These are phyloP conservation scores for Solanum ossicruentum DNA, from an alignment of 257 asterid species.

Conservation along the genomic window DNA sequence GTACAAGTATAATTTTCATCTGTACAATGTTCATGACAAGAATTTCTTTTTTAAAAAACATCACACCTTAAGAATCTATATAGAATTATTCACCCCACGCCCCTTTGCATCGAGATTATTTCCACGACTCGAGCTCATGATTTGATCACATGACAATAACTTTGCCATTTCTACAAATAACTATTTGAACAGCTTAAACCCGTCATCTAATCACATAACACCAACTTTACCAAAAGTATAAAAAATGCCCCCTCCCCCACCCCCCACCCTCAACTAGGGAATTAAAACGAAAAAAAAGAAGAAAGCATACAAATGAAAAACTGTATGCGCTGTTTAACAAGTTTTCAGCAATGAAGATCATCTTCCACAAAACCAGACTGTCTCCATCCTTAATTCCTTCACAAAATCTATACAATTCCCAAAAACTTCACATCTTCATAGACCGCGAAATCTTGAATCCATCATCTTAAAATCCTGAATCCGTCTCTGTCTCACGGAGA, in stretches of 20 bases:
- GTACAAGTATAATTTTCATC: background rate
- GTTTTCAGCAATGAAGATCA: background rate
- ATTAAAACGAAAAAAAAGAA: background rate
- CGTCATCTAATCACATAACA: background rate
- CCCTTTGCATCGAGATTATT: background rate
- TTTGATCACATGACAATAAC: too few relatives aligned
- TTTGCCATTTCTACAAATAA: too few relatives aligned
- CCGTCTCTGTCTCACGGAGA: slow-evolving; percentile 25
- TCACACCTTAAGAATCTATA: background rate
- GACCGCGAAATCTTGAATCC: background rate
- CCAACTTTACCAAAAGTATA: background rate
- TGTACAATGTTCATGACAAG: background rate
- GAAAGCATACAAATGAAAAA: background rate
- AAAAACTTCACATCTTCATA: background rate
- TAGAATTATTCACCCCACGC: background rate
- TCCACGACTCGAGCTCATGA: background rate
- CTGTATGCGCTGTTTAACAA: background rate
- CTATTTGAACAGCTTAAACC: fast-evolving
- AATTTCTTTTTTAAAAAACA: background rate
- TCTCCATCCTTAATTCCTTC: background rate
- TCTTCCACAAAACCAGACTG: background rate
- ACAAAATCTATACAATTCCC: background rate
- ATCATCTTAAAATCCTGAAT: background rate
- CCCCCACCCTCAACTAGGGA: background rate
- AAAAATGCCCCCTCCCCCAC: fast-evolving